phyloP scores from a whole-genome alignment of 2,329 filamentous ascomycete genomes.

The Herpotrichia juniperi region DNA sequence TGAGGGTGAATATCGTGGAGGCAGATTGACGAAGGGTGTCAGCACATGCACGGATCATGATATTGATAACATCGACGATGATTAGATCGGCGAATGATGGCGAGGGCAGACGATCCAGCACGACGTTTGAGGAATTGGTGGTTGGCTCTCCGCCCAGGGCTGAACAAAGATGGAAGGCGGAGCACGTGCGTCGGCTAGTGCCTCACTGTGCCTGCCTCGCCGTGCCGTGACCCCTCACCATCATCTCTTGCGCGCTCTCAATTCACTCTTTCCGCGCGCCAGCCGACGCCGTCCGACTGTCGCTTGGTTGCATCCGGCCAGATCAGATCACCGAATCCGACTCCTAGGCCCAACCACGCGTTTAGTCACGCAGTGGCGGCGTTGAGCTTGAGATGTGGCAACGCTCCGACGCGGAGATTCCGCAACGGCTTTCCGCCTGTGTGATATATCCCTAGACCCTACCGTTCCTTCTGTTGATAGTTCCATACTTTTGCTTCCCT shows the following conservation, averaged over 20 bases:
- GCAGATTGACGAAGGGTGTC: constrained; percentile 7
- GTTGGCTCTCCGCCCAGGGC: constrained; percentile 8
- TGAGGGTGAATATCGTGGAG: constrained; percentile 23
- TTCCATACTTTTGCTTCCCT: constrained; percentile 1
- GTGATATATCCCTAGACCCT: constrained; percentile 12
- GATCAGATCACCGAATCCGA: neutral
- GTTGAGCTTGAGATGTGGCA: constrained; percentile 19
- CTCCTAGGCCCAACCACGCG: constrained; percentile 16
- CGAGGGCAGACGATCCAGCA: constrained; percentile 1
- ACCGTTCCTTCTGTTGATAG: neutral
- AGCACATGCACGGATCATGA: constrained; percentile 13
- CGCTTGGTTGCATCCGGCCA: neutral
- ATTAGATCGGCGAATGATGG: constrained; percentile 14
- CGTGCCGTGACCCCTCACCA: neutral
- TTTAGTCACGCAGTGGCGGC: neutral
- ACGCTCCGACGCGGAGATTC: constrained; percentile 10
- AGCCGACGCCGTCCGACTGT: constrained; percentile 14
- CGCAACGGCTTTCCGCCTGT: constrained; percentile 20
- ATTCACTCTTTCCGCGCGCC: neutral
- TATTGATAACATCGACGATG: constrained; percentile 5
- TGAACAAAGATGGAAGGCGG: constrained; percentile 1
- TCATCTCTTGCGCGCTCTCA: neutral
- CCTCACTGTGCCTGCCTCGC: neutral
- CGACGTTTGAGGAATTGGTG: constrained; percentile 2
- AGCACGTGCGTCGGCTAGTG: constrained; percentile 11